phyloP scores from a whole-genome alignment of 1,139 yeast genomes.

The Nematodospora anomalae region DNA sequence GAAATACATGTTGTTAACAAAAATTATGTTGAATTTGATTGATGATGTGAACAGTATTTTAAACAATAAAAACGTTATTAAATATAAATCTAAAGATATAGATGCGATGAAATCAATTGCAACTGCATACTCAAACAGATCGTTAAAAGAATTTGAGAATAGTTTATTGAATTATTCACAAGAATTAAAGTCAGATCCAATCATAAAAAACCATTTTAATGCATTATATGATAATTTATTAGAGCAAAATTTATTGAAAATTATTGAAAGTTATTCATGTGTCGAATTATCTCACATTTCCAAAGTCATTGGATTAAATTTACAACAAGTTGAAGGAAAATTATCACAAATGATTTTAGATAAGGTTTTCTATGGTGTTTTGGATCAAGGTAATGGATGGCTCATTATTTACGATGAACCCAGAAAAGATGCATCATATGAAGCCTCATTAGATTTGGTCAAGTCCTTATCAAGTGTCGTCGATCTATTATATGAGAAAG shows the following conservation, averaged over 20 bases:
- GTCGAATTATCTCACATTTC: slow-evolving; percentile 92
- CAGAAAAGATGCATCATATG: slow-evolving; percentile 83
- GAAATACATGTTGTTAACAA: slow-evolving; percentile 89
- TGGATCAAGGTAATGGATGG: slow-evolving; percentile 99
- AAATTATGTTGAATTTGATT: slow-evolving; percentile 86
- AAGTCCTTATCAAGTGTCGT: slow-evolving; percentile 87
- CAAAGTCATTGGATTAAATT: slow-evolving; percentile 81
- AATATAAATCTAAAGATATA: slow-evolving; percentile 68
- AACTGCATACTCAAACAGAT: slow-evolving; percentile 83
- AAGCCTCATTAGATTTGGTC: slow-evolving; percentile 81
- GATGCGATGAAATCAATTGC: slow-evolving; percentile 97
- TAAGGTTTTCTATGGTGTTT: slow-evolving; percentile 88
- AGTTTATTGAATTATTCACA: slow-evolving; percentile 68
- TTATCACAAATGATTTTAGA: slow-evolving; percentile 95
- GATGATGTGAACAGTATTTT: slow-evolving; percentile 83
- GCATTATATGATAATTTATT: slow-evolving; percentile 90
- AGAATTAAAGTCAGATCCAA: slow-evolving; percentile 83
- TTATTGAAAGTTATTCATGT: slow-evolving; percentile 93
- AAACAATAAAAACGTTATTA: slow-evolving; percentile 74
- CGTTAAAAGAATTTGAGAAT: slow-evolving; percentile 85
- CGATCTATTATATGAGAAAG: slow-evolving; percentile 91
- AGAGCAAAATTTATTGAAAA: slow-evolving; percentile 90
- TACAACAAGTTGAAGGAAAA: slow-evolving; percentile 90
- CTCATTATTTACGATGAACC: slow-evolving; percentile 89
- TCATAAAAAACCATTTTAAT: slow-evolving; percentile 88